These are phyloP conservation scores for Raddia guianensis DNA, from an alignment of 176 grass and related monocot species.

Conservation along the genomic window DNA sequence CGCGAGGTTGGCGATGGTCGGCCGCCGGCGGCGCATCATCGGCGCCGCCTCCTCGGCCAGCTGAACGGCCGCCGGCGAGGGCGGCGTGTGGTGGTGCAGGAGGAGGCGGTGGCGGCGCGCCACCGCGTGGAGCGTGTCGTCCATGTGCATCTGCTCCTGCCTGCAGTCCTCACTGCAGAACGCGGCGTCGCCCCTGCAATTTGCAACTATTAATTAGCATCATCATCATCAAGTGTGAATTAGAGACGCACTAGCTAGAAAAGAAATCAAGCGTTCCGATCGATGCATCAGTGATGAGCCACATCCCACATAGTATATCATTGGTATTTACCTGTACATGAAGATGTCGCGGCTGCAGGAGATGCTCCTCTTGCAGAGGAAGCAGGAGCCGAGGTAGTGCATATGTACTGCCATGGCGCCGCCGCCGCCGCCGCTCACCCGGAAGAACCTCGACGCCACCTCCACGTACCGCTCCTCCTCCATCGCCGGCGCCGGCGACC, in stretches of 20 bases:
- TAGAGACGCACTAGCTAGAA: no score
- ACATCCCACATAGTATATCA: no score
- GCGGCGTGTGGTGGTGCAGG: not conserved
- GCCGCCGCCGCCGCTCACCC: not conserved
- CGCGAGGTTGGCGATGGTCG: conserved; percentile 63
- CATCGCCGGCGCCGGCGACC: not conserved
- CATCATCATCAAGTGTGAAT: no score
- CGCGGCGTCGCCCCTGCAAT: conserved; percentile 63
- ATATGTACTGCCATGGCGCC: not conserved
- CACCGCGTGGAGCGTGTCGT: conserved; percentile 60
- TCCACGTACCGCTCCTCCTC: conserved; percentile 40
- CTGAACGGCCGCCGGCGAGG: not conserved
- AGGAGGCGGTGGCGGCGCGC: conserved; percentile 46
- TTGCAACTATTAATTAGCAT: no score
- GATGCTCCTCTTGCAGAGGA: conserved; percentile 80
- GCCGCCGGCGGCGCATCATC: conserved; percentile 47
- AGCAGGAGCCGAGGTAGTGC: conserved; percentile 72
- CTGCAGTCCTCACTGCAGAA: conserved; percentile 85
- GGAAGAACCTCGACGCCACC: conserved; percentile 55
- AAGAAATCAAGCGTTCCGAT: no score
- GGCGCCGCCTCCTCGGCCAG: not conserved
- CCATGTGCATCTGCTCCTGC: conserved; percentile 80
- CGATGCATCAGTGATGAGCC: no score
- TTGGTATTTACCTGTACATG: conserved; percentile 68
- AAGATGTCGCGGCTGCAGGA: conserved; percentile 55